These are phyloP conservation scores for Leonotis leonurus DNA, from an alignment of 257 asterid genomes.

Conservation along the genomic window DNA sequence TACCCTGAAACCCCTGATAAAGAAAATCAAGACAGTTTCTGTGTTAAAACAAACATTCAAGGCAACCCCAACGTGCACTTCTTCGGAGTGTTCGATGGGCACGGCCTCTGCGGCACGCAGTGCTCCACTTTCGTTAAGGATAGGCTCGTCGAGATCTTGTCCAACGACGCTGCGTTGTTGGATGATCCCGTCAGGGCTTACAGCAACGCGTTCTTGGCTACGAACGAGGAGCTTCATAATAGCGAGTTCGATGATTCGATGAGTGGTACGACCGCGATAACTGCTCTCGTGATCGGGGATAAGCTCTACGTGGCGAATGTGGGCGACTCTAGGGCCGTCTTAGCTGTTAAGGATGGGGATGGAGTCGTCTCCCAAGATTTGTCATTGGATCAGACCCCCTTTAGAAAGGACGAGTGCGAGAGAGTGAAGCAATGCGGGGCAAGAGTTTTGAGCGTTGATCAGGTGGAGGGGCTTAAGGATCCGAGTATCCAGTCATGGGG, in stretches of 20 bases:
- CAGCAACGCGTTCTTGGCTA: slow-evolving; percentile 51
- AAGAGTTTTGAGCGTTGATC: slow-evolving; percentile 87
- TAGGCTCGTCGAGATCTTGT: slow-evolving; percentile 63
- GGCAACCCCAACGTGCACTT: slow-evolving; percentile 86
- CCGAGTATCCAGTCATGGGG: slow-evolving; percentile 90
- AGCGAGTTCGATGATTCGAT: slow-evolving; percentile 80
- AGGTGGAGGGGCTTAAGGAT: slow-evolving; percentile 89
- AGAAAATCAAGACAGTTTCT: slow-evolving; percentile 83
- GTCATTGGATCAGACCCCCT: slow-evolving; percentile 87
- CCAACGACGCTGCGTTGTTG: slow-evolving; percentile 48
- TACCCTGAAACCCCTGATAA: slow-evolving; percentile 88
- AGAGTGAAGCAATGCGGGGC: slow-evolving; percentile 91
- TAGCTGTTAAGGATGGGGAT: slow-evolving; percentile 75
- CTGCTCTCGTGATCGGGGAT: slow-evolving; percentile 67
- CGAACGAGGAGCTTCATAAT: slow-evolving; percentile 75
- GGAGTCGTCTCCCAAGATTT: slow-evolving; percentile 55
- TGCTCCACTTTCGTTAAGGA: slow-evolving; percentile 71
- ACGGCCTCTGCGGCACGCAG: slow-evolving; percentile 69
- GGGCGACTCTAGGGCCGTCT: slow-evolving; percentile 86
- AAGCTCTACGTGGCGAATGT: slow-evolving; percentile 84
- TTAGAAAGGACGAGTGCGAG: slow-evolving; percentile 88
- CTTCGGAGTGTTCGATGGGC: slow-evolving; percentile 98
- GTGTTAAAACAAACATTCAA: slow-evolving; percentile 54
- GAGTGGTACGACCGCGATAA: slow-evolving; percentile 97
- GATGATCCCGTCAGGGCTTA: slow-evolving; percentile 84